Evolutionary conservation across 768 basidiomycete genomes (phyloP), one percentile per base, ranked within the genome.

Genomic region (Daedaleopsis nitida): DNA sequence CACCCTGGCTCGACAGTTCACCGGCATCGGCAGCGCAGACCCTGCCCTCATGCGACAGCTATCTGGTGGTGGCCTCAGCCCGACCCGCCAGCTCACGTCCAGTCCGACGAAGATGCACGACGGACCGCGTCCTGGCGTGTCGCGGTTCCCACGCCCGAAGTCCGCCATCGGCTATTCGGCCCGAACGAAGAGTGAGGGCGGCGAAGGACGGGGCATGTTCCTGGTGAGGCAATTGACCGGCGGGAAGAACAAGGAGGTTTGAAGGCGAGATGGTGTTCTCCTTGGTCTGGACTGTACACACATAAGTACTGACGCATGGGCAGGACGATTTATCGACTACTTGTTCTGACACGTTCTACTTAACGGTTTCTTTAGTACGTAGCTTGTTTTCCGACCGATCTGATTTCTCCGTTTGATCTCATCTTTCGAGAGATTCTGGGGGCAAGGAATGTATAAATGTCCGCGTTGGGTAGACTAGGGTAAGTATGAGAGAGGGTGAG

Each of bases 181-280:
- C 66, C 81, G 76, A 59, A 68, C 68, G 35, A 68, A 65, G 65
- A 68, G 64, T 50, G 65, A 65, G 27, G 80, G 76, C 32, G 89
- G 90, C 64, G 88, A 90, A 70, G 89, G 86, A 13, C 77, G 87
- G 50, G 87, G 83, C 10, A 84, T 92, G 88, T 89, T 84, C 73
- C 75, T 93, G 58, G 88, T 92, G 49, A 79, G 85, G 67, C 91
- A 93, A 71, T 79, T 93, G 79, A 93, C 92, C 9, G 91, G 89
- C 27, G 78, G 78, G 3, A 68, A 61, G 27, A 64, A 50, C 50
- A 63, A 64, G 54, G 62, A 64, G 58, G 39, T 57, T 16, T 52
- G 55, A 32, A 21, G 23, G 19, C 23, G 42, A n/a, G 39, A 42
- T 12, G 39, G 39, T 42, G 55, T 44, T 51, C 13, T 2, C 8